Evolutionary conservation across 2,329 filamentous ascomycete genomes (phyloP).

Genomic region (Ustilaginoidea virens): DNA sequence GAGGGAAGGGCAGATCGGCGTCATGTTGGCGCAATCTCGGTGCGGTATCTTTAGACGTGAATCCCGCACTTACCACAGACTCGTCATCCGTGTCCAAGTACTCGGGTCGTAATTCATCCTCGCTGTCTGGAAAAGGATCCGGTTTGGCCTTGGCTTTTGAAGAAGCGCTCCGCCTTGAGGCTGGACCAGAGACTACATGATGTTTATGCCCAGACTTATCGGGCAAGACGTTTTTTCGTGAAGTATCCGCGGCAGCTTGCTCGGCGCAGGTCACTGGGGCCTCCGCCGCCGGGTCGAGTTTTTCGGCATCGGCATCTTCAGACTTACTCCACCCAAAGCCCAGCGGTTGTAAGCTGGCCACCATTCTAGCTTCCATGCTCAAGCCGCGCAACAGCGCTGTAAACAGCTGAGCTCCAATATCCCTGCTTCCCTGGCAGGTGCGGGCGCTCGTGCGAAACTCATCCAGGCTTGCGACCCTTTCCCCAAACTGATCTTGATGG

Average conservation of each 20-base stretch:
- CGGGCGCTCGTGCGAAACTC: constrained; percentile 56
- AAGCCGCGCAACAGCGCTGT: constrained; percentile 69
- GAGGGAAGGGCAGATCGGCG: constrained; percentile 64
- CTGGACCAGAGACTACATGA: too few relatives aligned
- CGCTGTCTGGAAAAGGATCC: constrained; percentile 10
- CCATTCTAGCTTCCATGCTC: constrained; percentile 68
- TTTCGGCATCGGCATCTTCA: constrained; percentile 55
- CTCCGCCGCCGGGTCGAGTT: constrained; percentile 10
- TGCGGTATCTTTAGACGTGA: constrained; percentile 23
- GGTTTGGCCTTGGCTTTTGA: not conserved
- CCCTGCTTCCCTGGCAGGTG: constrained; percentile 63
- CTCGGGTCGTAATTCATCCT: constrained; percentile 29
- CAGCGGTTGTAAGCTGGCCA: constrained; percentile 69
- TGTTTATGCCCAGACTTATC: constrained; percentile 1
- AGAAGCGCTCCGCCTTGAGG: too few relatives aligned
- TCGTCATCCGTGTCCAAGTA: constrained; percentile 39
- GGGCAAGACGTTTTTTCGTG: constrained; percentile 6
- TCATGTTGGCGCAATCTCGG: constrained; percentile 42
- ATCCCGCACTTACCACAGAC: constrained; percentile 39
- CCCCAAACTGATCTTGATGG: constrained; percentile 55
- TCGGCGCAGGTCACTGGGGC: too few relatives aligned
- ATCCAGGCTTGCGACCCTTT: constrained; percentile 50
- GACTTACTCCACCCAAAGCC: constrained; percentile 84
- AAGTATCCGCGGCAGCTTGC: too few relatives aligned
- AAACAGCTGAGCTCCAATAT: constrained; percentile 80